Base-by-base conservation (phyloP, 805 yeast genomes). In the Naumovozyma dairenensis region DNA sequence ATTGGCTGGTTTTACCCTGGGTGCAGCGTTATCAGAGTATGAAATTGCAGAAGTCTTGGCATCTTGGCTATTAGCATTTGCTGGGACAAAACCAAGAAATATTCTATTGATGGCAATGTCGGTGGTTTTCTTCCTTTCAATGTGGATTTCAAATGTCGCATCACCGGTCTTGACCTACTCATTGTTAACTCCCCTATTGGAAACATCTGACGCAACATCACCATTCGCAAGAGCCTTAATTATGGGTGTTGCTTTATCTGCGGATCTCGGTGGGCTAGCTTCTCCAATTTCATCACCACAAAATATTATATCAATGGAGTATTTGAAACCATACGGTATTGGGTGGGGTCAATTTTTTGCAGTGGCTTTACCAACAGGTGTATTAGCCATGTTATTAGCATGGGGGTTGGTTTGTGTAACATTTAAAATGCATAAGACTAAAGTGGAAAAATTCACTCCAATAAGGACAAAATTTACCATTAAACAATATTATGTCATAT, bases 251-350 rank as follows among this genome's bases (percentile, higher is more conserved):
- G 96, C 97, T 0, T 65, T 89, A 33, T 81, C 96, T 3, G 83
- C 95, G 16, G 83, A 89, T 55, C 67, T 89, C 36, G 96, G 94
- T 15, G 97, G 97, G 50, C 85, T 87, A 94, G 79, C 94, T 0
- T 84, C 95, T 10, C 97, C 97, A 6, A 89, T 89, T 49, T 84
- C 96, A 1, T 84, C 96, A 2, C 97, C 97, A 3, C 97, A 89
- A 57, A 89, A 89, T 55, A 81, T 89, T 42, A 79, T 89, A 43
- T 96, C 96, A 1, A 68, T 89, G 57, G 79, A 79, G 45, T 74
- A 78, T 49, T 77, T 89, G 82, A 67, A 67, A 34, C 85, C 86
- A 52, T 54, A 68, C 64, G 59, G 67, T 54, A 49, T 71, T 61
- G 62, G 71, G 16, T 89, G 98, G 98, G 80, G 84, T 22, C 82